phyloP scores from a whole-genome alignment of 164 flowering plant species.

The Saururus chinensis region DNA sequence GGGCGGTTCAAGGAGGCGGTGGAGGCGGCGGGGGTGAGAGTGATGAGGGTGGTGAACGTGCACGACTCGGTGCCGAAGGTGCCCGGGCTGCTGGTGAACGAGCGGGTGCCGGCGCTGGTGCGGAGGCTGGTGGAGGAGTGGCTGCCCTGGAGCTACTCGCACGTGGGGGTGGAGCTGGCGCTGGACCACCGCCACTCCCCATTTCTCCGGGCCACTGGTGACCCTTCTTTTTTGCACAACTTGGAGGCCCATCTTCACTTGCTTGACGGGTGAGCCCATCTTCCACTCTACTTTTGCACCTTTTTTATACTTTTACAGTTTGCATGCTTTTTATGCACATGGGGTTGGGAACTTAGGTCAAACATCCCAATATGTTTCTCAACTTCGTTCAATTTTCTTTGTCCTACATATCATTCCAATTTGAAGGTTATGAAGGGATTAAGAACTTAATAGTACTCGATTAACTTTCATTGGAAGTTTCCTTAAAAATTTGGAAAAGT shows the following conservation, averaged over 20 bases:
- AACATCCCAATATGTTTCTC: too few species aligned
- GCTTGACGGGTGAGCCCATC: conserved; percentile 26
- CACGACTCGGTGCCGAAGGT: conserved; percentile 70
- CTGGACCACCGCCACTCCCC: conserved; percentile 50
- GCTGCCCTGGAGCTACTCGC: conserved; percentile 81
- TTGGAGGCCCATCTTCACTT: conserved; percentile 58
- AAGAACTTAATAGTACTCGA: too few species aligned
- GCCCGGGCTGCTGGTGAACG: conserved; percentile 68
- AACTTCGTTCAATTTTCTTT: too few species aligned
- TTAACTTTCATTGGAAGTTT: too few species aligned
- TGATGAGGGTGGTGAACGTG: conserved; percentile 49
- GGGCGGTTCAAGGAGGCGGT: conserved; percentile 54
- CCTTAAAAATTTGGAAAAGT: too few species aligned
- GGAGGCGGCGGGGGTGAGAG: conserved; percentile 58
- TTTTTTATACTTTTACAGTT: too few species aligned
- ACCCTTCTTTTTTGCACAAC: conserved; percentile 40
- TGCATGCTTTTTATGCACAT: too few species aligned
- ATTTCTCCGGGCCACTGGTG: conserved; percentile 27
- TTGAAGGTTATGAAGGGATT: too few species aligned
- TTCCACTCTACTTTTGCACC: background rate
- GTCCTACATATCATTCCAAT: too few species aligned
- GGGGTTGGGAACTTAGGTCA: too few species aligned
- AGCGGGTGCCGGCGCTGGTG: conserved; percentile 34
- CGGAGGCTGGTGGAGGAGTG: conserved; percentile 27
- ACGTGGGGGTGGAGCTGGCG: conserved; percentile 59